phyloP scores from a whole-genome alignment of 2,329 filamentous ascomycete genomes.

The Colletotrichum incanum region DNA sequence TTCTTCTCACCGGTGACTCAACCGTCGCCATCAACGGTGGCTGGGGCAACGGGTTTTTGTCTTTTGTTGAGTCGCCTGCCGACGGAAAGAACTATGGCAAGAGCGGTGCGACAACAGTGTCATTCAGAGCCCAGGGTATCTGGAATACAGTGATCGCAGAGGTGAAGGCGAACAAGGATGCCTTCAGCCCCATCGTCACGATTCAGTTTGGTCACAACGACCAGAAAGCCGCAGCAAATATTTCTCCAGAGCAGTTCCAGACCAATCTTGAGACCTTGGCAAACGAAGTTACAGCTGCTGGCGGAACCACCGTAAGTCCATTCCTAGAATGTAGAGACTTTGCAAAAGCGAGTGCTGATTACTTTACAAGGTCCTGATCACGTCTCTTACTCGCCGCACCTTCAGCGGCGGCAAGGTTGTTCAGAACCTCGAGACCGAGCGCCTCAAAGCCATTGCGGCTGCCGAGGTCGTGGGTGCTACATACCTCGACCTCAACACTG shows the following conservation, averaged over 20 bases:
- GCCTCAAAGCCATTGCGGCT: slow-evolving; percentile 63
- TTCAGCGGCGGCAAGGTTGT: slow-evolving; percentile 62
- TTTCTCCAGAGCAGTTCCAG: slow-evolving; percentile 65
- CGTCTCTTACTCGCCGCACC: slow-evolving; percentile 68
- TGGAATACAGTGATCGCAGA: slow-evolving; percentile 66
- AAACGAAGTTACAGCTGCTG: slow-evolving; percentile 58
- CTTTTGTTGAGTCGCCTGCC: slow-evolving; percentile 63
- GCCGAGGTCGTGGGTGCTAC: slow-evolving; percentile 57
- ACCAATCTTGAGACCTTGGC: slow-evolving; percentile 66
- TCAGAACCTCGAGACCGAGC: slow-evolving; percentile 64
- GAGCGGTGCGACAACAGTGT: slow-evolving; percentile 71
- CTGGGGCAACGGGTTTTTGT: slow-evolving; percentile 74
- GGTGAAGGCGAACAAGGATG: slow-evolving; percentile 55
- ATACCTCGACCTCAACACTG: slow-evolving; percentile 67
- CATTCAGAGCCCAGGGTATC: slow-evolving; percentile 66
- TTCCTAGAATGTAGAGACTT: slow-evolving; percentile 14
- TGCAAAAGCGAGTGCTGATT: slow-evolving; percentile 37
- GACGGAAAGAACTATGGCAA: slow-evolving; percentile 70
- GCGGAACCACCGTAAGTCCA: slow-evolving; percentile 58
- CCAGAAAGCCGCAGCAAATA: slow-evolving; percentile 64
- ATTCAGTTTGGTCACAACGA: slow-evolving; percentile 75
- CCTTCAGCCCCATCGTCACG: slow-evolving; percentile 48
- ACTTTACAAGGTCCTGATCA: slow-evolving; percentile 57
- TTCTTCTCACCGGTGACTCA: slow-evolving; percentile 66
- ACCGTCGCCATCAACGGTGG: slow-evolving; percentile 65